phyloP scores from a whole-genome alignment of 2,329 filamentous ascomycete species.

The Triangularia verruculosa region DNA sequence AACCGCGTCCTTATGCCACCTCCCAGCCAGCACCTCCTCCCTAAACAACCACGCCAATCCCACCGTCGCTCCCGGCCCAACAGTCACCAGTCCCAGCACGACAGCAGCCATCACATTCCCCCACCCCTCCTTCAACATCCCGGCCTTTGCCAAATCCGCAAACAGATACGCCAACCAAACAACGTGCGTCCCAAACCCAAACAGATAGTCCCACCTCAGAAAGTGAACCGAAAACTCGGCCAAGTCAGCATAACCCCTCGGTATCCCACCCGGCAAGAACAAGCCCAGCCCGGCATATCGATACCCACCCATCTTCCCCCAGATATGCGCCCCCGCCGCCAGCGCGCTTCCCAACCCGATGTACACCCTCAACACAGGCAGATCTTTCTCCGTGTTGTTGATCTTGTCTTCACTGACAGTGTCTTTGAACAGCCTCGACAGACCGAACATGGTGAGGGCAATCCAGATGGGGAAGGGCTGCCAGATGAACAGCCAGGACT shows the following conservation, averaged over 20 bases:
- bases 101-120: conserved; percentile 8
- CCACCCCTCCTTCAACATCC: conserved; percentile 23
- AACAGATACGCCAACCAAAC: conserved; percentile 25
- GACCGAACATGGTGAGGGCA: neutral
- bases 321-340: conserved; percentile 11
- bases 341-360: neutral
- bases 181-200: conserved; percentile 14
- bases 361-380: conserved; percentile 15
- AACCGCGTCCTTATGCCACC: conserved; percentile 20
- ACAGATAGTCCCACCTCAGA: conserved; percentile 19
- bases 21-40: conserved; percentile 22
- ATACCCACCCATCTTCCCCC: conserved; percentile 14
- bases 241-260: neutral
- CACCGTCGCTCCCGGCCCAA: conserved; percentile 21
- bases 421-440: conserved; percentile 1
- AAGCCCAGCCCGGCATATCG: neutral
- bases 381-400: conserved; percentile 1
- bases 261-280: conserved; percentile 12
- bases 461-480: conserved; percentile 19
- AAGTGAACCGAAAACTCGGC: conserved; percentile 12
- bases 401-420: conserved; percentile 15
- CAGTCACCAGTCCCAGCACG: conserved; percentile 6
- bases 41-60: conserved; percentile 24
- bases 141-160: conserved; percentile 20
- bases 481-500: conserved; percentile 15